Evolutionary conservation across 2,329 filamentous ascomycete genomes (phyloP).

Genomic region (Arachnomyces sp.): DNA sequence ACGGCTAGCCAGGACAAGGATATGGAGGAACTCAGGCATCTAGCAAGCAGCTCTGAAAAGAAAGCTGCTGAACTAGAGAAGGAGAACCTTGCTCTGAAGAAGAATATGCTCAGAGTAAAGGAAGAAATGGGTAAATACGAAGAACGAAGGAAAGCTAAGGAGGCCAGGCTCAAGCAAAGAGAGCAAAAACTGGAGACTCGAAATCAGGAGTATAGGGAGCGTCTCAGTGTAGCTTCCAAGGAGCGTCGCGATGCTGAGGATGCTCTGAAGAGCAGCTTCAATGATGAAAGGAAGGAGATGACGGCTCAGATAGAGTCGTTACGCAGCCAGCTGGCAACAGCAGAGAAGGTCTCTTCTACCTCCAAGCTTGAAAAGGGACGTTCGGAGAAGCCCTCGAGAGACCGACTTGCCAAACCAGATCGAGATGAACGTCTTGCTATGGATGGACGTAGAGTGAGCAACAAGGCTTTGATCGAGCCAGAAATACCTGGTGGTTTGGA

Average conservation of each 20-base stretch:
- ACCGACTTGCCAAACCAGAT: too few relatives aligned
- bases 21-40: conserved; percentile 25
- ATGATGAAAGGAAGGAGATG: conserved; percentile 32
- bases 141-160: conserved; percentile 34
- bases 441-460: too few relatives aligned
- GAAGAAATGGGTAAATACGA: conserved; percentile 36
- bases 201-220: conserved; percentile 34
- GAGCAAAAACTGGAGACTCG: conserved; percentile 31
- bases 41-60: conserved; percentile 32
- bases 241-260: conserved; percentile 31
- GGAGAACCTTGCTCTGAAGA: conserved; percentile 35
- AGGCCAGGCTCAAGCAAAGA: conserved; percentile 32
- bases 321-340: conserved; percentile 22
- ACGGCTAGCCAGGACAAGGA: conserved; percentile 20
- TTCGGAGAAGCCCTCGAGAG: too few relatives aligned
- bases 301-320: conserved; percentile 30
- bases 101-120: conserved; percentile 32
- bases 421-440: too few relatives aligned
- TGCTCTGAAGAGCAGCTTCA: conserved; percentile 23
- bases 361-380: too few relatives aligned
- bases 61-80: conserved; percentile 33
- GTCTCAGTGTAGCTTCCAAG: conserved; percentile 26
- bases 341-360: conserved; percentile 18
- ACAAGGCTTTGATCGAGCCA: too few relatives aligned
- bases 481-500: too few relatives aligned